Evolutionary conservation across 2,329 filamentous ascomycete species (phyloP), one percentile per base, ranked within the genome.

Genomic region (Aspergillus cejpii): DNA sequence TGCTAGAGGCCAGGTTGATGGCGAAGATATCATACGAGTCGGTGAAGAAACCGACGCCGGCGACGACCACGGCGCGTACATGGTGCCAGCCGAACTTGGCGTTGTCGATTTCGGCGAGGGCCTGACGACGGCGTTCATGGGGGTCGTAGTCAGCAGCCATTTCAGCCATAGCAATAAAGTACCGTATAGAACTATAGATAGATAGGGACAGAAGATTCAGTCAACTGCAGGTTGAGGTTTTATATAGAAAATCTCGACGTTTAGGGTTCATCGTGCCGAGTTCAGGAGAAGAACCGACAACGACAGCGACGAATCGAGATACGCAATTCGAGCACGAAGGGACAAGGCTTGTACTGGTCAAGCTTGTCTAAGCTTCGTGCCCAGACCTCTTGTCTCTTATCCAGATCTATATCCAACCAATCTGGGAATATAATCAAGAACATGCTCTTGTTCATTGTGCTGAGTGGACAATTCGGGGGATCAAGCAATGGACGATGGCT

Each of bases 21-120:
- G 83, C 81, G 66, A 92, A 92, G 70, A 89, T 87, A 61, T 85
- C 83, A 68, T 90, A 91, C 10, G 85, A 85, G 62, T 91, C 87
- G 12, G 87, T 91, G 69, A 92, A 92, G 79, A 94, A 92, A 56
- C 87, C 87, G 50, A 91, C 84, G 57, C 87, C 87, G 23, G 86
- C 86, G 19, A 91, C 86, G 6, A 86, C 70, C 43, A 86, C 78
- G 46, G 86, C 84, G 31, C 86, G 79, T 47, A 90, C 79, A 61
- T 92, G 87, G 63, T 89, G 87, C 85, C 86, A 91, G 59, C 86
- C 84, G 49, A 91, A 90, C 3, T 82, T 82, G 7, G 85, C 85
- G 70, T 84, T 84, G 71, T 91, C 86, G 55, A 91, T 84, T 14
- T 90, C 84, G 28, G 85, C 84, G 41, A 92, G 82, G 33, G 87